These are phyloP conservation scores for Linnemannia zychae DNA, from an alignment of 192 early-diverging fungal genomes.

Conservation along the genomic window DNA sequence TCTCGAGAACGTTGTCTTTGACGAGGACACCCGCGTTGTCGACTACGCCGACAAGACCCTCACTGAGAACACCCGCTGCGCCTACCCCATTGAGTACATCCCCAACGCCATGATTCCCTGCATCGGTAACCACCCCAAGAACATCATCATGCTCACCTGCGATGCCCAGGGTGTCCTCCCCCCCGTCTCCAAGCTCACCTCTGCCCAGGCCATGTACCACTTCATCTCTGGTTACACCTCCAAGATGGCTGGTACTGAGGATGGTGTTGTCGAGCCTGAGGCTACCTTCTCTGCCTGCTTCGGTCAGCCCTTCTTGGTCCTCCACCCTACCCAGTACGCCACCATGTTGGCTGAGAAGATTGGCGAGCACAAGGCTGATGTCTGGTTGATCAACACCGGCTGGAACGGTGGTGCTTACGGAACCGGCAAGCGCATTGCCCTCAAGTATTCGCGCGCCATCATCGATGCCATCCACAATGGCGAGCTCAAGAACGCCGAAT, in stretches of 20 bases:
- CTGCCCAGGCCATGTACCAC: constrained; percentile 94
- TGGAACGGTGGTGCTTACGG: constrained; percentile 96
- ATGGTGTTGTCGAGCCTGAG: constrained; percentile 89
- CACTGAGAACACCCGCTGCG: constrained; percentile 97
- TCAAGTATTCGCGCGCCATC: constrained; percentile 98
- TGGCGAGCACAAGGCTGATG: constrained; percentile 86
- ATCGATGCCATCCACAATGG: constrained; percentile 97
- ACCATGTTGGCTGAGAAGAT: constrained; percentile 98
- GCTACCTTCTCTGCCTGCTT: constrained; percentile 95
- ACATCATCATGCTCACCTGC: constrained; percentile 97
- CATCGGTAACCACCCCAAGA: constrained; percentile 88
- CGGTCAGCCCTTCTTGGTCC: constrained; percentile 94
- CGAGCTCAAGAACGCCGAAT: constrained; percentile 88
- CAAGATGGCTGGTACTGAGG: constrained; percentile 97
- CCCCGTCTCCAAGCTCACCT: constrained; percentile 90
- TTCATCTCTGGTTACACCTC: constrained; percentile 99
- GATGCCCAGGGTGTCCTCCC: constrained; percentile 97
- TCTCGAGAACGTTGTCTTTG: constrained; percentile 93
- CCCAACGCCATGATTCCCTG: constrained; percentile 94
- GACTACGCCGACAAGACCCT: constrained; percentile 85
- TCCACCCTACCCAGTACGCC: constrained; percentile 96
- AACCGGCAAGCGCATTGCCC: constrained; percentile 90
- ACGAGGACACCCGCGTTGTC: constrained; percentile 78
- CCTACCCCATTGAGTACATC: no score
- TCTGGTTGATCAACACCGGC: no score